phyloP scores from a whole-genome alignment of 2,329 filamentous ascomycete species.

The Penicillium brasilianum region DNA sequence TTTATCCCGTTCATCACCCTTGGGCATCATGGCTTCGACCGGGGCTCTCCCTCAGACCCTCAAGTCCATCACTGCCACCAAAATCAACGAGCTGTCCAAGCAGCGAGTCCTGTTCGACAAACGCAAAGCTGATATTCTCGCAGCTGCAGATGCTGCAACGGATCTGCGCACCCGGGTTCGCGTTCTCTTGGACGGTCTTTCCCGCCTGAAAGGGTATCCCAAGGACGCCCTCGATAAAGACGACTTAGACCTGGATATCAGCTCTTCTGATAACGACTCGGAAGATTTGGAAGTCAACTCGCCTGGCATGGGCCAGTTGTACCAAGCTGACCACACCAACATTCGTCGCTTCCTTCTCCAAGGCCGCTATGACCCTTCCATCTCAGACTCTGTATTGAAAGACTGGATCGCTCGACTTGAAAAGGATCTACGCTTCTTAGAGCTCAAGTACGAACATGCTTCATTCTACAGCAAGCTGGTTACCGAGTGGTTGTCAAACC shows the following conservation, averaged over 20 bases:
- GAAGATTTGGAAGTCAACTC: slow-evolving; percentile 35
- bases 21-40: slow-evolving; percentile 36
- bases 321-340: slow-evolving; percentile 45
- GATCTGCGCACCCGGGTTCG: slow-evolving; percentile 40
- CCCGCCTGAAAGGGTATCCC: slow-evolving; percentile 44
- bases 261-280: slow-evolving; percentile 10
- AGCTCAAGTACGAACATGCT: slow-evolving; percentile 62
- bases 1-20: not conserved
- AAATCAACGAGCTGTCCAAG: slow-evolving; percentile 62
- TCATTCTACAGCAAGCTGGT: slow-evolving; percentile 61
- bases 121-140: slow-evolving; percentile 51
- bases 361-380: slow-evolving; percentile 58
- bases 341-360: slow-evolving; percentile 60
- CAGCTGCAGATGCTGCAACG: slow-evolving; percentile 35
- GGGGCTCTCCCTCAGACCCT: slow-evolving; percentile 58
- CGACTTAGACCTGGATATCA: slow-evolving; percentile 33
- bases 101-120: slow-evolving; percentile 57
- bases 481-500: slow-evolving; percentile 57
- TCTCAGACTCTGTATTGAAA: slow-evolving; percentile 53
- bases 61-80: slow-evolving; percentile 60
- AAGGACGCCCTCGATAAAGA: slow-evolving; percentile 44
- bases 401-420: slow-evolving; percentile 57
- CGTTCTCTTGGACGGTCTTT: slow-evolving; percentile 45
- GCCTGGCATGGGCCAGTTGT: slow-evolving; percentile 25
- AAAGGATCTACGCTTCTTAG: slow-evolving; percentile 55